Percentiles rank a stretch among this genome's conserved stretches.
Conservation (phyloP, 495 filamentous ascomycete genomes). For the Entonaema liquescens region DNA sequence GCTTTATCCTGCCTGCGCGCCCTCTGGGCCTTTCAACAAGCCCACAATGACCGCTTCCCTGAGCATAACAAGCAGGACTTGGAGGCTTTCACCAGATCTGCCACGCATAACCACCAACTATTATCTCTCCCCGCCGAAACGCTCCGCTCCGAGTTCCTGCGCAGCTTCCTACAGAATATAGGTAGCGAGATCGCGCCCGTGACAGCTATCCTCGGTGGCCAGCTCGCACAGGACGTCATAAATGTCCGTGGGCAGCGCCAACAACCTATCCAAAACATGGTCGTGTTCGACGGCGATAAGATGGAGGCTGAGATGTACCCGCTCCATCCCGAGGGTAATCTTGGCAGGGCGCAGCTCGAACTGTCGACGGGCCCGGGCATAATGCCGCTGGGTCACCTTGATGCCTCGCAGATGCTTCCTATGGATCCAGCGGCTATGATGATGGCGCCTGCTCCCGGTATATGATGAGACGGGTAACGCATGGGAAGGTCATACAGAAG, state of each 20-base stretch:
- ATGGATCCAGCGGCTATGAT: constrained; percentile 28
- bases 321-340: constrained; percentile 71
- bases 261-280: constrained; percentile 94
- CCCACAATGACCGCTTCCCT: constrained; percentile 50
- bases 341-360: constrained; percentile 53
- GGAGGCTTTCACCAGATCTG: constrained; percentile 76
- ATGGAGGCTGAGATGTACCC: constrained; percentile 81
- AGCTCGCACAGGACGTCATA: constrained; percentile 94
- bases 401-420: constrained; percentile 28
- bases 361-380: constrained; percentile 21
- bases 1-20: constrained; percentile 83
- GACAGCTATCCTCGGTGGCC: constrained; percentile 87
- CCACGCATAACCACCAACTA: constrained; percentile 75
- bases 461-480: not conserved
- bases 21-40: constrained; percentile 77
- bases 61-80: constrained; percentile 57
- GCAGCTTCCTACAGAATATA: constrained; percentile 82
- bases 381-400: constrained; percentile 30
- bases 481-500: not conserved
- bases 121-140: constrained; percentile 80
- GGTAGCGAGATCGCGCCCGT: constrained; percentile 85
- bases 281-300: constrained; percentile 87
- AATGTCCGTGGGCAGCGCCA: constrained; percentile 90
- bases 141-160: constrained; percentile 79
- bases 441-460: constrained; percentile 8